Evolutionary conservation across 106 monocot species (phyloP), one percentile per base, ranked within the genome.

Genomic region (Allium sativum): DNA sequence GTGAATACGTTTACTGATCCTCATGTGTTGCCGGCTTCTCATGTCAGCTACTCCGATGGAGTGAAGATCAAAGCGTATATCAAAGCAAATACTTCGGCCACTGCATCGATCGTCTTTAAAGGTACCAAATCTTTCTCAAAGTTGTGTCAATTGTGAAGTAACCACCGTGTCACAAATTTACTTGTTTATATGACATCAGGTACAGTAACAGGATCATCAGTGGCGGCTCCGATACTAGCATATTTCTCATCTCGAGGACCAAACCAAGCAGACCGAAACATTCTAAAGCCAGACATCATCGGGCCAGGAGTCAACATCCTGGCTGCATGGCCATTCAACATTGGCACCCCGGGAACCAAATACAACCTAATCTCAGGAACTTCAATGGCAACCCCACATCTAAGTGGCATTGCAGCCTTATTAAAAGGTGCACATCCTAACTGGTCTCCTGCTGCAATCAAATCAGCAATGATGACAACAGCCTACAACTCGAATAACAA

Each of bases 81-180:
- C 43, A 62, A 53, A 1, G 20, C 70, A 2, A 21, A 61, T 6
- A 9, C 19, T 3, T 42, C 62, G 2, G 74, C 80, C 7, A 67
- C 61, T 6, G 77, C 80, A 4, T 21, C 74, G 7, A 65, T 85
- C 19, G 5, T 51, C 5, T 81, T 72, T 64, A 48, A 46, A n/a
- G 81, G 85, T 47, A 47, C 12, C 8, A 8, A 47, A 8, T 12
- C n/a, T n/a, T n/a, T n/a, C n/a, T n/a, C n/a, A n/a, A n/a, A n/a
- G n/a, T 47, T 47, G 47, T 47, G 47, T 47, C 47, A 8, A 47
- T 47, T n/a, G n/a, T n/a, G n/a, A n/a, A n/a, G n/a, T n/a, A n/a
- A n/a, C n/a, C n/a, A n/a, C n/a, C n/a, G n/a, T n/a, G n/a, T n/a
- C n/a, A 47, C 8, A 47, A 47, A 47, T 47, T 8, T 47, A 8